Evolutionary conservation across 2,329 filamentous ascomycete species (phyloP), one percentile per base, ranked within the genome.

Genomic region (Parastagonospora nodorum): DNA sequence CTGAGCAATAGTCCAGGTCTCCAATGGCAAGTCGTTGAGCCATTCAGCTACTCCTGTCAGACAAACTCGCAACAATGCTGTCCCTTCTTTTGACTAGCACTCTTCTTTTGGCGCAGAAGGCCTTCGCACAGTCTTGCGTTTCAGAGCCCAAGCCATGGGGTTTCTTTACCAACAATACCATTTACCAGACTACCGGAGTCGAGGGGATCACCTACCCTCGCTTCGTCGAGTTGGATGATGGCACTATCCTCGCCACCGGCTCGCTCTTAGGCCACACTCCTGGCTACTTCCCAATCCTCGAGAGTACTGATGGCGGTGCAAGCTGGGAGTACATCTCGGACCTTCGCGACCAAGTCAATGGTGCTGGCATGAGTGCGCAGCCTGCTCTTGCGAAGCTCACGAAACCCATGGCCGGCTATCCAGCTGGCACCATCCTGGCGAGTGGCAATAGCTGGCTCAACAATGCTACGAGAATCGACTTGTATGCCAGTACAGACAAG

Each of bases 251-350:
- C 16, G 59, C 57, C 6, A 64, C 61, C 9, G 41, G 46, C 4
- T 58, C 55, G 2, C 47, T 60, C 33, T 47, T 38, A 1, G 59
- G 57, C 16, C 53, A 54, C 39, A 35, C 9, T 2, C 58, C 57
- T 12, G 35, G 39, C 19, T 74, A 75, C 63, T 74, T 74, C 31
- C 74, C 74, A 12, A 66, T 77, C 48, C 76, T 72, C 53, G 71
- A 64, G 64, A 79, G 69, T 64, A 73, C 59, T 55, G 75, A 81
- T 72, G 61, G 72, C 54, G 58, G 75, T 15, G 57, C 61, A 3
- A 83, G 79, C 1, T 89, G 86, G 86, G 74, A 76, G 8, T 79
- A 85, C 61, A 75, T 87, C 45, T 82, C 84, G 9, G 77, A 78
- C 14, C 80, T 89, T 12, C 75, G 80, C 2, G 87, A 89, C 63